Percentiles rank a stretch among this genome's conserved stretches.
These are phyloP conservation scores for Coemansia sp. DNA, from an alignment of 371 early-diverging fungal species.

Conservation along the genomic window DNA sequence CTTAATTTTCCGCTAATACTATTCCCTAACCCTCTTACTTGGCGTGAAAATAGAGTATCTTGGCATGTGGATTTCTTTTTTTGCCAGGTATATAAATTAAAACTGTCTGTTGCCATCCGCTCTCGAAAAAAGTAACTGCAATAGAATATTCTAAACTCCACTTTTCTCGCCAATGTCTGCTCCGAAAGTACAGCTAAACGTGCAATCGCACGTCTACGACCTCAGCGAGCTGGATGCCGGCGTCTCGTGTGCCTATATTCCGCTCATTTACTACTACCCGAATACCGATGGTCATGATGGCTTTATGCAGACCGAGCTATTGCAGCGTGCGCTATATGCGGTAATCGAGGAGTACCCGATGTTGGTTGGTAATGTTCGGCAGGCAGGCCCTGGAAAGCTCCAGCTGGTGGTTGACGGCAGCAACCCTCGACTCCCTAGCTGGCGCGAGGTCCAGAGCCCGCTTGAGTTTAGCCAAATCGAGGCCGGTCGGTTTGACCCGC, in stretches of 20 bases:
- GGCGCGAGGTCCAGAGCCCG: slow-evolving; percentile 1
- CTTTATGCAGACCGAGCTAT: slow-evolving; percentile 13
- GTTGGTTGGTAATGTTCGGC: slow-evolving; percentile 8
- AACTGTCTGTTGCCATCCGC: no score
- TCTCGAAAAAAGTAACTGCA: neutral
- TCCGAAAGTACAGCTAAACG: neutral
- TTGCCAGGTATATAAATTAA: no score
- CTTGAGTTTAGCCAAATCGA: slow-evolving; percentile 7
- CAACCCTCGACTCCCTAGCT: slow-evolving; percentile 10
- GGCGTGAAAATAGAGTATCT: no score
- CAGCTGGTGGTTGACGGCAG: neutral
- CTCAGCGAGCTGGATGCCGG: neutral
- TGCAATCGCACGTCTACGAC: neutral
- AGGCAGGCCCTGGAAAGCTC: neutral
- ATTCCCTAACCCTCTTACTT: no score
- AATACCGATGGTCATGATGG: neutral
- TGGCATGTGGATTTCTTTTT: no score
- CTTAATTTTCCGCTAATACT: no score
- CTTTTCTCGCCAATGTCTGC: neutral
- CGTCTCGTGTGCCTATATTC: neutral
- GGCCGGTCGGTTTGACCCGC: slow-evolving; percentile 1
- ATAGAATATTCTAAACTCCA: neutral
- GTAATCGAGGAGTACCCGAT: slow-evolving; percentile 19
- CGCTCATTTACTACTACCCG: slow-evolving; percentile 1
- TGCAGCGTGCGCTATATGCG: slow-evolving; percentile 2